Percentiles rank a stretch among this genome's conserved stretches.
Evolutionary conservation across 1,139 yeast genomes (phyloP).

Genomic region (Taiozyma sp.): DNA sequence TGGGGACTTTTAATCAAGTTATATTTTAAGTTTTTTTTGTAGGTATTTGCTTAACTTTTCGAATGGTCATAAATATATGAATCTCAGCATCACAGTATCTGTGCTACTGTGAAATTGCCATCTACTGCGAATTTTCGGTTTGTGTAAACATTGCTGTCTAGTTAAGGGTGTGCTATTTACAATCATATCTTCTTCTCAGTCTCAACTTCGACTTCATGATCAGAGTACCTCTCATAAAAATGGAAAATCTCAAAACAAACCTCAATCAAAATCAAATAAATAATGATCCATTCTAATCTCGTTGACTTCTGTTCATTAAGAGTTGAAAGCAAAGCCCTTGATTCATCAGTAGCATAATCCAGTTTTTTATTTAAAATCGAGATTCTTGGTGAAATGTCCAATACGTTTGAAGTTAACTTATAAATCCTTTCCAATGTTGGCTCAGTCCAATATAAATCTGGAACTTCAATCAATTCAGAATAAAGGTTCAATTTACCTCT

Average conservation of each 20-base stretch:
- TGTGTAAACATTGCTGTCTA: too few species aligned
- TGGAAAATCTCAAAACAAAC: conserved; percentile 76
- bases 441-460: conserved; percentile 91
- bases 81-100: too few species aligned
- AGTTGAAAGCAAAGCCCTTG: conserved; percentile 69
- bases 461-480: conserved; percentile 88
- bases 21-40: too few species aligned
- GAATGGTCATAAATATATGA: too few species aligned
- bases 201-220: conserved; percentile 6
- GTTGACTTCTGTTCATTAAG: conserved; percentile 74
- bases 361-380: conserved; percentile 75
- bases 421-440: conserved; percentile 78
- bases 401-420: conserved; percentile 58
- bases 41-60: too few species aligned
- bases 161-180: too few species aligned
- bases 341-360: conserved; percentile 89
- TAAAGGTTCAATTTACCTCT: conserved; percentile 81
- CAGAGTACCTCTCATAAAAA: conserved; percentile 39
- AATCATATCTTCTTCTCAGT: background rate
- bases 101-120: too few species aligned
- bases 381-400: conserved; percentile 77
- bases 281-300: conserved; percentile 83
- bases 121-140: too few species aligned
- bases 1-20: too few species aligned
- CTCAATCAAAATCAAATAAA: conserved; percentile 75